Base-by-base conservation (phyloP, 768 basidiomycete genomes). In the Russula olivacea region DNA sequence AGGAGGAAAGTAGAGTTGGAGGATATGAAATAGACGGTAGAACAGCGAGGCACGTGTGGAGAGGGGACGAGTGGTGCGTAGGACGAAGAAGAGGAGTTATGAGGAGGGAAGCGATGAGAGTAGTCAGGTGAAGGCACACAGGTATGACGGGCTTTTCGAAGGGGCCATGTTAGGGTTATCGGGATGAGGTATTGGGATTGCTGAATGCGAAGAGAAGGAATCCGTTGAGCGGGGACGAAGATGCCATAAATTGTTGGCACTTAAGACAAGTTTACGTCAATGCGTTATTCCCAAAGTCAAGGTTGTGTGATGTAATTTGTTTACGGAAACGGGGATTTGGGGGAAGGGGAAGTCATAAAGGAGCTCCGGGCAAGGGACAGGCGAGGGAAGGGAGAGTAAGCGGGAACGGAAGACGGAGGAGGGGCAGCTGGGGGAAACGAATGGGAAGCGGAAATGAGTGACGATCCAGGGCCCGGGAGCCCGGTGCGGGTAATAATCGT, bases 221-320 rank as follows among this genome's bases (percentile, higher is more conserved):
- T 55, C 63, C 58, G 3, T 34, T 47, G n/a, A 1, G 23, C 17
- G 25, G 63, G 63, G 12, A 25, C 38, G 8, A n/a, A 47, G 23
- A 41, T 64, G 53, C 63, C 58, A 64, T 55, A 64, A 59, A 58
- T 28, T 3, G 58, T 25, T 55, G 52, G 38, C 58, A 52, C 32
- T 40, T 49, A 32, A 53, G 58, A 60, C 21, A 49, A 53, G 34
- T 60, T 64, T 64, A 64, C 63, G 63, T 64, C 63, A 64, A 59
- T 15, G 30, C 9, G 6, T 21, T 36, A 45, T 62, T 58, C 9
- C 14, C 48, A 50, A 57, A 40, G 21, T 32, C n/a, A 34, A 36
- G 21, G n/a, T 28, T 41, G 61, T 56, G 50, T 34, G 32, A 53
- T 53, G 47, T 40, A 40, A 9, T 38, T 45, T 51, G 19, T 50